Evolutionary conservation across 2,329 filamentous ascomycete genomes (phyloP).

Genomic region (Cytospora leucostoma): DNA sequence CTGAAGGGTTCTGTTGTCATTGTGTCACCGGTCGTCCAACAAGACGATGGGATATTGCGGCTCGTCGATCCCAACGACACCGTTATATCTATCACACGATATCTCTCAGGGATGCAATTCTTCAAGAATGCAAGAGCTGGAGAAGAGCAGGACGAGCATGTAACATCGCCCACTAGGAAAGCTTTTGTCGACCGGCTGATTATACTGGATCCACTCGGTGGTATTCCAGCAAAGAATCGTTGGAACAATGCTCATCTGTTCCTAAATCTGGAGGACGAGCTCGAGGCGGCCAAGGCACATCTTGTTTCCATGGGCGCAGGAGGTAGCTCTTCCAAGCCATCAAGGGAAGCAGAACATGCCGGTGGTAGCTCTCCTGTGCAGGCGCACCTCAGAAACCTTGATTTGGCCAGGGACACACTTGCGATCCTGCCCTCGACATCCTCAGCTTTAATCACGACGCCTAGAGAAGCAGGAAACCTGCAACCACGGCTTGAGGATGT

Average conservation of each 20-base stretch:
- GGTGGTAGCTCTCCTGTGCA: slow-evolving; percentile 31
- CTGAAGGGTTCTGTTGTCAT: slow-evolving; percentile 70
- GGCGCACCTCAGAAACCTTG: slow-evolving; percentile 69
- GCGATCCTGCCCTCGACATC: slow-evolving; percentile 78
- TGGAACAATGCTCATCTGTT: slow-evolving; percentile 74
- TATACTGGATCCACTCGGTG: slow-evolving; percentile 82
- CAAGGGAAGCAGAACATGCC: slow-evolving; percentile 32
- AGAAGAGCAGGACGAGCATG: slow-evolving; percentile 34
- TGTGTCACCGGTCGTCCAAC: slow-evolving; percentile 47
- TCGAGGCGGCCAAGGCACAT: slow-evolving; percentile 65
- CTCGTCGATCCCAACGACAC: slow-evolving; percentile 59
- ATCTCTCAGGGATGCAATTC: slow-evolving; percentile 69
- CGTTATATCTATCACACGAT: slow-evolving; percentile 73
- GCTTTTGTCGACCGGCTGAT: slow-evolving; percentile 82
- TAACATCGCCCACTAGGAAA: slow-evolving; percentile 43
- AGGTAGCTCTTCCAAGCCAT: not conserved
- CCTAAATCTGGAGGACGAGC: slow-evolving; percentile 93
- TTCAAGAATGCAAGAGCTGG: slow-evolving; percentile 39
- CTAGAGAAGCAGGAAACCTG: slow-evolving; percentile 72
- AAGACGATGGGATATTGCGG: slow-evolving; percentile 33
- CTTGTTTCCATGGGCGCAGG: slow-evolving; percentile 43
- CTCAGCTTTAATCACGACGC: slow-evolving; percentile 86
- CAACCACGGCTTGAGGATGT: slow-evolving; percentile 30
- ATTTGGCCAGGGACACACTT: slow-evolving; percentile 69
- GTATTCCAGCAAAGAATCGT: slow-evolving; percentile 69